phyloP scores from a whole-genome alignment of 2,329 filamentous ascomycete genomes.

The Sporothrix variecibatus region DNA sequence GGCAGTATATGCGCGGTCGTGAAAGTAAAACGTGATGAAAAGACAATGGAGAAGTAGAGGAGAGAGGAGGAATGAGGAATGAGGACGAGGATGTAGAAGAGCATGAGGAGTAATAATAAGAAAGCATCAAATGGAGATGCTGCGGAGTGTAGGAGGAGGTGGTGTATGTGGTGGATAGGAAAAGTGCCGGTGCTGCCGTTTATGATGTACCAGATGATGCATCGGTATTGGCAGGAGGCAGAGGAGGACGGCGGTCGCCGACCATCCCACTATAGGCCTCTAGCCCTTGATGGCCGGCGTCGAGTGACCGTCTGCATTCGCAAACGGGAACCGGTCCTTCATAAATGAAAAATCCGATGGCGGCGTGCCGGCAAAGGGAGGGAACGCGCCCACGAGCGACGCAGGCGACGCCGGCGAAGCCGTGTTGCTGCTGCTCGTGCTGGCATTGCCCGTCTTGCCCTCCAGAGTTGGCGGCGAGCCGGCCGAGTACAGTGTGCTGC shows the following conservation, averaged over 20 bases:
- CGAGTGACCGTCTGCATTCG: constrained; percentile 50
- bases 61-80: background rate
- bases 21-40: background rate
- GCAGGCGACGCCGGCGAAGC: constrained; percentile 41
- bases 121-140: constrained; percentile 10
- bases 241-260: background rate
- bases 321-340: constrained; percentile 53
- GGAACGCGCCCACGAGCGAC: constrained; percentile 47
- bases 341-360: constrained; percentile 46
- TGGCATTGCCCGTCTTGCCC: constrained; percentile 19
- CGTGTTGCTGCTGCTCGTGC: constrained; percentile 23
- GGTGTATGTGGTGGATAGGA: constrained; percentile 7
- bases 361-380: constrained; percentile 51
- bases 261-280: background rate
- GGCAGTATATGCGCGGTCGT: background rate
- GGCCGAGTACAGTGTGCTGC: constrained; percentile 18
- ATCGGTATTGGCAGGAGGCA: constrained; percentile 3
- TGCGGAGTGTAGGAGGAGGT: constrained; percentile 1
- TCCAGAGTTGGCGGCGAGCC: background rate
- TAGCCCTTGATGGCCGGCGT: constrained; percentile 52
- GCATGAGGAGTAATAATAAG: background rate
- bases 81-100: background rate
- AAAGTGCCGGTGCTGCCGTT: background rate
- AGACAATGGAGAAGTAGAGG: background rate
- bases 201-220: background rate